Percentiles rank a stretch among this genome's conserved stretches.
Conservation (phyloP, 441 rosid genomes). For the Lepidium campestre region DNA sequence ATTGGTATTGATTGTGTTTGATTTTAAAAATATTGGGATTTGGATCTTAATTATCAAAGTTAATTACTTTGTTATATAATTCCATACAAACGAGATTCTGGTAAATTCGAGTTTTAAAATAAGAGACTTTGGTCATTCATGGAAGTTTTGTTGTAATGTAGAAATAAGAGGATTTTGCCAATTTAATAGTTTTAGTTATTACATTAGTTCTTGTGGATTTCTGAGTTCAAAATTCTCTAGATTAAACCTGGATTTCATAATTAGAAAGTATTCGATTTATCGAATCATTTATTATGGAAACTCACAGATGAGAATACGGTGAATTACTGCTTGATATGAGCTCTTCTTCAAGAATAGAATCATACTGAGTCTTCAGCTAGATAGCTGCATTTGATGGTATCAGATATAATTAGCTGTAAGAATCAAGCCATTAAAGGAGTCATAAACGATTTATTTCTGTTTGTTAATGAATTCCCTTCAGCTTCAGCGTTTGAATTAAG, state of each 20-base stretch:
- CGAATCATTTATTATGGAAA: not conserved
- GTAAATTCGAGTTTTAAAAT: not conserved
- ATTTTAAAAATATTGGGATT: not conserved
- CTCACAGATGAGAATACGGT: conserved; percentile 1
- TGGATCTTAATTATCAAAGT: conserved; percentile 7
- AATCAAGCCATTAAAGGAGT: not conserved
- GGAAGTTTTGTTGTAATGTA: conserved; percentile 8
- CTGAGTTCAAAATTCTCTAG: not conserved
- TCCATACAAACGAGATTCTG: not conserved
- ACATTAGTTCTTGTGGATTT: not conserved
- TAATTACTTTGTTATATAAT: not conserved
- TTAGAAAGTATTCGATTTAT: not conserved
- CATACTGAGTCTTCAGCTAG: not conserved
- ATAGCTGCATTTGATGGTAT: not conserved
- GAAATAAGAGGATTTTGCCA: not conserved
- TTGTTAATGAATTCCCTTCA: not conserved
- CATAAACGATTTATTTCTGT: not conserved
- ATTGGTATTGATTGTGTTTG: not conserved
- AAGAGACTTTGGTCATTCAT: not conserved
- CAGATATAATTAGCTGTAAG: not conserved
- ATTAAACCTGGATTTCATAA: not conserved
- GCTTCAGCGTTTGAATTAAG: not conserved
- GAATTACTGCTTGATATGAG: not conserved
- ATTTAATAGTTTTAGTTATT: not conserved
- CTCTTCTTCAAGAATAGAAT: not conserved